Evolutionary conservation across 148 eudicot species (phyloP), one percentile per base, ranked within the genome.

Genomic region (Heliamphora exappendiculata): DNA sequence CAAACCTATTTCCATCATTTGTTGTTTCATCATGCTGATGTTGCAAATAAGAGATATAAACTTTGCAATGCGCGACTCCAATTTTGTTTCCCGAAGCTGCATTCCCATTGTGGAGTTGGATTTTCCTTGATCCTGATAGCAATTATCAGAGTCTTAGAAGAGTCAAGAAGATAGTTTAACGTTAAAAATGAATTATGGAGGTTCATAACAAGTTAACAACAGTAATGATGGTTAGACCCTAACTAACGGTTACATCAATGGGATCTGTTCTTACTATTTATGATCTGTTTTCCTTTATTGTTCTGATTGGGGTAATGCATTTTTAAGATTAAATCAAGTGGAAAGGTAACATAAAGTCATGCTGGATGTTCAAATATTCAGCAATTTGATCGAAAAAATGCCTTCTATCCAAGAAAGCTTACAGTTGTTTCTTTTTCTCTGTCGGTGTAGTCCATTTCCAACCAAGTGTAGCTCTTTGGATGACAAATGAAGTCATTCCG

Each of bases 1-100:
- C 83, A 34, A 68, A 87, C 99, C 99, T 82, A 95, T 93, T 84
- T 95, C 99, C 91, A 95, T 92, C 98, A 95, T 95, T 76, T 92
- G 98, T 78, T 94, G 98, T 79, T 79, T 89, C 98, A 95, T 95
- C 99, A 95, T 95, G 83, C 93, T 87, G 74, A 95, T 84, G 69
- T 93, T 89, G 87, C 98, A 95, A 64, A 95, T 89, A 74, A 95
- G 96, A 82, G 99, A 93, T 60, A 95, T 86, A 76, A 95, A 93
- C 76, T 84, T 88, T 33, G 97, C 99, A 78, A 95, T 81, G 68
- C 85, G 89, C 39, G 81, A 47, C 72, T 92, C 99, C 50, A 95
- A 90, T 81, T 93, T 92, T 72, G 87, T 89, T 80, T 91, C 91
- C 73, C 85, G 87, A 72, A 89, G 89, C 81, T 87, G 89, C 63